Base-by-base conservation (phyloP, 2,329 filamentous ascomycete genomes). In the Mariannaea elegans region DNA sequence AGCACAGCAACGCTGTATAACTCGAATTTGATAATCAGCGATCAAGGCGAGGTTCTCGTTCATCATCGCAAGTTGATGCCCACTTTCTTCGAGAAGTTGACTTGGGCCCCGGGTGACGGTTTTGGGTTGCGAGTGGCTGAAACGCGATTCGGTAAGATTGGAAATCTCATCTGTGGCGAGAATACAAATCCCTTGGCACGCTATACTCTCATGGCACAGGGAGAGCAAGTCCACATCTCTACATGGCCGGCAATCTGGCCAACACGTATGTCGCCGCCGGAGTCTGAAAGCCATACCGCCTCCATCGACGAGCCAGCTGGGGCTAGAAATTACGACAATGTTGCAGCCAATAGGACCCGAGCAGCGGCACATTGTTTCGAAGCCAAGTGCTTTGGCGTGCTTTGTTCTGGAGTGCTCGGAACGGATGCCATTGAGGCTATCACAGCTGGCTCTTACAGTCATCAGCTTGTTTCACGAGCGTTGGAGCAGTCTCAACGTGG, bases 291-390 rank as follows among this genome's bases (percentile, higher is more conserved):
- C 3, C 29, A 19, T n/a, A 12, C 36, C 1, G 13, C 38, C 12
- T 12, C 34, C 9, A 13, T 9, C 27, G n/a, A 9, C 2, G n/a
- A 16, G 10, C 12, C 9, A 14, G n/a, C 0, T 23, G 1, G 0
- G 24, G 24, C 24, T 27, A 27, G 9, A n/a, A 81, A 84, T 41
- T 86, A 85, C 62, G 81, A 86, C 62, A 85, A 86, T 59, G 72
- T 85, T 2, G 74, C 79, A 0, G 83, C 83, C 0, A 86, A 87
- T 61, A 73, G 77, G n/a, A 82, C 75, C 0, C 73, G 84, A 3
- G 79, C 81, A 2, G 82, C 82, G 1, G 82, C 82, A 0, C 83
- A 86, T 66, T 86, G 83, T 62, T 86, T 87, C 62, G 84, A 86
- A 55, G 83, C 81, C 0, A 87, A 87, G 62, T 82, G 79, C 41